Evolutionary conservation across 2,329 filamentous ascomycete genomes (phyloP).

Genomic region (Orbilia quercus): DNA sequence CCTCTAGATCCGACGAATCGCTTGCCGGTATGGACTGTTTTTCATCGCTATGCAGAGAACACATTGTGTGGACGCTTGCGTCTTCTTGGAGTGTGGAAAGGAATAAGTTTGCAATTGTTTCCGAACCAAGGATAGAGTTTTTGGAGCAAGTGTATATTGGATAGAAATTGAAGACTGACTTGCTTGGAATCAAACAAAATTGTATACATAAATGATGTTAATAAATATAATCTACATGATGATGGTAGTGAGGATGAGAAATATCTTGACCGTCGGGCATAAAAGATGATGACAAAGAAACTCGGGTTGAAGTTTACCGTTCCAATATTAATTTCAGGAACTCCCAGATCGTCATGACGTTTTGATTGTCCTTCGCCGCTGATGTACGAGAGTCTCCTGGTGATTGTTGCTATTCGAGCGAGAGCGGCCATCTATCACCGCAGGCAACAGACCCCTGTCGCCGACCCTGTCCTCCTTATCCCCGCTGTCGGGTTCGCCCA

Average conservation of each 20-base stretch:
- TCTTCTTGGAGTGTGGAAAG: not conserved
- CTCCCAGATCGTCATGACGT: not conserved
- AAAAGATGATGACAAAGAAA: constrained; percentile 4
- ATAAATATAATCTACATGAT: constrained; percentile 12
- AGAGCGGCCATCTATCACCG: too few relatives aligned
- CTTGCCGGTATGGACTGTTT: constrained; percentile 9
- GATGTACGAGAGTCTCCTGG: not conserved
- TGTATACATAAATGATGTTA: too few relatives aligned
- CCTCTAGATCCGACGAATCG: constrained; percentile 18
- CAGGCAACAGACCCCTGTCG: too few relatives aligned
- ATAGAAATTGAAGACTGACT: too few relatives aligned
- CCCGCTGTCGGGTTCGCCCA: too few relatives aligned
- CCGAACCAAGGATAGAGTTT: too few relatives aligned
- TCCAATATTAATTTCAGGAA: not conserved
- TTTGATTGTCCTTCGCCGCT: not conserved
- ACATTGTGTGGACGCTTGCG: too few relatives aligned
- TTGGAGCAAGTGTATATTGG: too few relatives aligned
- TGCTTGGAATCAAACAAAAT: too few relatives aligned
- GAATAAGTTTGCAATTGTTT: not conserved
- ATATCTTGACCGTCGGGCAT: not conserved
- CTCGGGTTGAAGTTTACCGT: not conserved
- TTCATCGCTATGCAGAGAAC: constrained; percentile 7
- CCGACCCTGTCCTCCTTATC: too few relatives aligned
- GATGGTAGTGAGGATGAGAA: not conserved
- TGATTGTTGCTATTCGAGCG: too few relatives aligned